phyloP scores from a whole-genome alignment of 495 filamentous ascomycete genomes.

The Daldinia loculata region DNA sequence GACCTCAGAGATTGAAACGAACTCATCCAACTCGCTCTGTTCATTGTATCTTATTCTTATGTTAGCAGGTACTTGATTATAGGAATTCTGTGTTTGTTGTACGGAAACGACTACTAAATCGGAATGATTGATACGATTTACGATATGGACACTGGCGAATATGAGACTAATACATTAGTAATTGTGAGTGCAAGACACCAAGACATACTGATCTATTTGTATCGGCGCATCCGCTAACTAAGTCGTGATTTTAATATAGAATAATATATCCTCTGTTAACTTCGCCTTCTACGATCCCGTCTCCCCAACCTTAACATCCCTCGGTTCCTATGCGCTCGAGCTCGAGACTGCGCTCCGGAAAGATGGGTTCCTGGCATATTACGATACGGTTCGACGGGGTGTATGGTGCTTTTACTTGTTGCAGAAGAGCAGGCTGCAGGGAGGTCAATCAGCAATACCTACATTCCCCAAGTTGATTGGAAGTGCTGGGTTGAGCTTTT shows the following conservation, averaged over 20 bases:
- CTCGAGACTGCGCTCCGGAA: constrained; percentile 58
- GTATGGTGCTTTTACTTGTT: constrained; percentile 61
- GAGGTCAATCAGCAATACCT: constrained; percentile 39
- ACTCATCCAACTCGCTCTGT: constrained; percentile 10
- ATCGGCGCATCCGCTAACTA: constrained; percentile 25
- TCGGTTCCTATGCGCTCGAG: constrained; percentile 52
- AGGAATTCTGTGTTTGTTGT: constrained; percentile 14
- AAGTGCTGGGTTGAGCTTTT: constrained; percentile 51
- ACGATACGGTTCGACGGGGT: constrained; percentile 56
- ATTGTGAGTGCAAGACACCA: constrained; percentile 50
- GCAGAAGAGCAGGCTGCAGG: constrained; percentile 43
- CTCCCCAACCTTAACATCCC: constrained; percentile 48
- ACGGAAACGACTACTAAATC: constrained; percentile 28
- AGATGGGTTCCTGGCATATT: constrained; percentile 60
- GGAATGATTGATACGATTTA: constrained; percentile 46
- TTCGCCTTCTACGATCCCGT: constrained; percentile 59
- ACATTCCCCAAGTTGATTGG: constrained; percentile 49
- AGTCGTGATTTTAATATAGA: constrained; percentile 44
- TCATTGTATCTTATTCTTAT: constrained; percentile 9
- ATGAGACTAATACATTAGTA: constrained; percentile 62
- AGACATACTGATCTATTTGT: background rate
- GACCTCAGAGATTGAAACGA: constrained; percentile 43
- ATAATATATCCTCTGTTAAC: constrained; percentile 56
- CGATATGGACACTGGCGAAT: constrained; percentile 64
- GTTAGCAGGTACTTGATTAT: constrained; percentile 20